Evolutionary conservation across 768 basidiomycete genomes (phyloP).

Genomic region (Tricholoma bakamatsutake): DNA sequence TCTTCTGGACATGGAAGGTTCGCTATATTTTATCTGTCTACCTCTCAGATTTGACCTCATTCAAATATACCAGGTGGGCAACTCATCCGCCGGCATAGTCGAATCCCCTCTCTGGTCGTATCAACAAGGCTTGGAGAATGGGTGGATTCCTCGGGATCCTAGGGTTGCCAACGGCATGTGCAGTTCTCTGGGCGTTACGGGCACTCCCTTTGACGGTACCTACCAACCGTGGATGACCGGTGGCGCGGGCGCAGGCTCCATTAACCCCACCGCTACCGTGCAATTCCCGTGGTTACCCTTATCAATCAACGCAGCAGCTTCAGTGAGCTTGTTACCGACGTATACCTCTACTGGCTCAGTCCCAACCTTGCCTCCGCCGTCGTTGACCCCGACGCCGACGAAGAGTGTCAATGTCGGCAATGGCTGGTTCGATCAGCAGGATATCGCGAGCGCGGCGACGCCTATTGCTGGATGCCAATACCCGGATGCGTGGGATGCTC

Average conservation of each 20-base stretch:
- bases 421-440: slow-evolving; percentile 54
- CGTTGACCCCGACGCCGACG: slow-evolving; percentile 31
- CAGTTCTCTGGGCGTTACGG: slow-evolving; percentile 40
- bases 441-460: slow-evolving; percentile 41
- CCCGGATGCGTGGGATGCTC: slow-evolving; percentile 40
- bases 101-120: slow-evolving; percentile 49
- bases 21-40: slow-evolving; percentile 5
- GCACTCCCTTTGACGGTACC: slow-evolving; percentile 33
- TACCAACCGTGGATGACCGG: slow-evolving; percentile 64
- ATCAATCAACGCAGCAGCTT: slow-evolving; percentile 33
- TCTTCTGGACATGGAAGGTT: slow-evolving; percentile 52
- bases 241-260: slow-evolving; percentile 47
- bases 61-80: slow-evolving; percentile 25
- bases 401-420: slow-evolving; percentile 35
- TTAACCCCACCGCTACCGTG: slow-evolving; percentile 36
- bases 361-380: slow-evolving; percentile 46
- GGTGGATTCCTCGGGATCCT: slow-evolving; percentile 51
- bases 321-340: slow-evolving; percentile 45
- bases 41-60: not conserved
- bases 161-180: slow-evolving; percentile 54
- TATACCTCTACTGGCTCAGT: slow-evolving; percentile 66
- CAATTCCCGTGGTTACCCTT: slow-evolving; percentile 59
- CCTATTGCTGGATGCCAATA: slow-evolving; percentile 52
- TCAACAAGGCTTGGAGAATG: slow-evolving; percentile 32
- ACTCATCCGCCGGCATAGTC: slow-evolving; percentile 29